A percentile compares a stretch with the other conserved stretches of the same genome.
These are phyloP conservation scores for Amanita pseudoporphyria DNA, from an alignment of 768 basidiomycete genomes.

Conservation along the genomic window DNA sequence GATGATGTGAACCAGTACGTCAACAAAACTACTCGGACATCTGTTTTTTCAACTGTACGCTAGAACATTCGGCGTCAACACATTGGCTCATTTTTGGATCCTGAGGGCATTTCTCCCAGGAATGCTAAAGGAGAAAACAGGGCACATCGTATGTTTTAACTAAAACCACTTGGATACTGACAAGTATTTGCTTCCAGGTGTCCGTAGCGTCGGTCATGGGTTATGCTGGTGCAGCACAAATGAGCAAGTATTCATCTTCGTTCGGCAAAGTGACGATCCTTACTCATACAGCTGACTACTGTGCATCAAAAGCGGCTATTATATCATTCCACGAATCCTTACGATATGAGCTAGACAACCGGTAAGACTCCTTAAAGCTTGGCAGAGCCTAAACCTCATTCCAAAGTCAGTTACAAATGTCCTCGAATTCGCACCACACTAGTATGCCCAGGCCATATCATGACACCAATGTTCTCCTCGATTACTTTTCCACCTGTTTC, in stretches of 20 bases:
- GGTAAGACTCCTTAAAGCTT: constrained; percentile 26
- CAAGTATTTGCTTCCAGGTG: constrained; percentile 34
- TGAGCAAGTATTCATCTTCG: constrained; percentile 37
- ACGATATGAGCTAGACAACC: constrained; percentile 78
- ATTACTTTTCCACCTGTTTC: constrained; percentile 36
- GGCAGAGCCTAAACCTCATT: constrained; percentile 6
- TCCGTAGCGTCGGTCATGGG: constrained; percentile 73
- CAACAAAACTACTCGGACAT: neutral
- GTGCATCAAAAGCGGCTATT: constrained; percentile 88
- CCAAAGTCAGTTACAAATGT: constrained; percentile 45
- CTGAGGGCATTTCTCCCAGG: constrained; percentile 88
- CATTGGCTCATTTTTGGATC: constrained; percentile 84
- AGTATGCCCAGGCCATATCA: constrained; percentile 70
- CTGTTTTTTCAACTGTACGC: constrained; percentile 1
- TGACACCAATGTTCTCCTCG: constrained; percentile 70
- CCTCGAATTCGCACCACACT: constrained; percentile 84
- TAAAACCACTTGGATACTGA: neutral
- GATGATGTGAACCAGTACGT: constrained; percentile 72
- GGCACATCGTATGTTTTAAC: constrained; percentile 64
- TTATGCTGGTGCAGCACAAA: constrained; percentile 59
- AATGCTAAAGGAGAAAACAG: constrained; percentile 67
- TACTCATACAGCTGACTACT: constrained; percentile 65
- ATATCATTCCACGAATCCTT: constrained; percentile 75
- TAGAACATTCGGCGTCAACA: constrained; percentile 88
- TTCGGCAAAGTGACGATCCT: neutral